Conservation (phyloP, 176 grass and related monocot genomes). For the Oryza glaberrima region DNA sequence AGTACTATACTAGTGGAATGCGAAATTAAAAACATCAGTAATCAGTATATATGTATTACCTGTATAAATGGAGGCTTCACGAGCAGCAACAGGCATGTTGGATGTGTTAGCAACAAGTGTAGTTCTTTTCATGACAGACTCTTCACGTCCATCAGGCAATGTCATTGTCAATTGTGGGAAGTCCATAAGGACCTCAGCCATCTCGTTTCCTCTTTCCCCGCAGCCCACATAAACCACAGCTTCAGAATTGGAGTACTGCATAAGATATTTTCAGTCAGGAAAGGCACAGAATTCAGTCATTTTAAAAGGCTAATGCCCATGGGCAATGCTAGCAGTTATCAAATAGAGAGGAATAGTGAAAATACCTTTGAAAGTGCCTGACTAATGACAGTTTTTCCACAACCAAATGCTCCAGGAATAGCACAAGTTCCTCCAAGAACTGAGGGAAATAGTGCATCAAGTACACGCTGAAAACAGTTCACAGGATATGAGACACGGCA, state of each 20-base stretch:
- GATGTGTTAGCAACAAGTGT: conserved; percentile 92
- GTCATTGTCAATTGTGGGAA: conserved; percentile 88
- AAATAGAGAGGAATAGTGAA: conserved; percentile 3
- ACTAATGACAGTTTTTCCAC: conserved; percentile 94
- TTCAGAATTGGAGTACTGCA: conserved; percentile 88
- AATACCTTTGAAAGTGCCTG: conserved; percentile 88
- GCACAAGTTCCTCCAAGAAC: conserved; percentile 89
- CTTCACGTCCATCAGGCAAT: conserved; percentile 87
- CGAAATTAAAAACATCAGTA: neutral
- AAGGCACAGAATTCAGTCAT: neutral
- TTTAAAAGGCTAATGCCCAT: conserved; percentile 2
- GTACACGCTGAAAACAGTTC: conserved; percentile 69
- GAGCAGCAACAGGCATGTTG: conserved; percentile 92
- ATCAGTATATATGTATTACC: conserved; percentile 42
- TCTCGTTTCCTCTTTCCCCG: conserved; percentile 92
- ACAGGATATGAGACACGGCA: conserved; percentile 32
- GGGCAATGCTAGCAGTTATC: conserved; percentile 9
- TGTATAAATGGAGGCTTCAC: conserved; percentile 93
- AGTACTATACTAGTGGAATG: neutral
- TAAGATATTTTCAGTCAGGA: conserved; percentile 28
- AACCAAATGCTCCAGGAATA: conserved; percentile 93
- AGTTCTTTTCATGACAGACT: conserved; percentile 89
- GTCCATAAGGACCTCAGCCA: conserved; percentile 94
- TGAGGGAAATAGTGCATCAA: conserved; percentile 84
- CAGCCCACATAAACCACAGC: conserved; percentile 85